phyloP scores from a whole-genome alignment of 1,284 basidiomycete genomes.

The Apiotrichum akiyoshidainum region DNA sequence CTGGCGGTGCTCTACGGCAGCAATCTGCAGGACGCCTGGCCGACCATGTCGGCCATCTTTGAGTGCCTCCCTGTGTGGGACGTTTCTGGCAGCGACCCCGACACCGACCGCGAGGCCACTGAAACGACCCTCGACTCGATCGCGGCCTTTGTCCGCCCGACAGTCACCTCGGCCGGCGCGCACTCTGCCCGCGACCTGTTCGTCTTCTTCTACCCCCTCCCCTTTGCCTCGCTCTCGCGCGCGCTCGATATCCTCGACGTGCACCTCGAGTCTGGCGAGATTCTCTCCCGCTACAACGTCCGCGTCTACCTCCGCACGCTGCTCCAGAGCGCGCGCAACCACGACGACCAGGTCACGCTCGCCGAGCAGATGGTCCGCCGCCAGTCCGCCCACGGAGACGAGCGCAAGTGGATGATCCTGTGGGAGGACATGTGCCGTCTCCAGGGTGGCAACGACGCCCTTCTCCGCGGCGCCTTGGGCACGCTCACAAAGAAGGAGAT shows the following conservation, averaged over 20 bases:
- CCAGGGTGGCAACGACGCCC: conserved; percentile 59
- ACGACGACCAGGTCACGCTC: conserved; percentile 70
- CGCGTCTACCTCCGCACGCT: conserved; percentile 78
- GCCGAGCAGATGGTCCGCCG: conserved; percentile 80
- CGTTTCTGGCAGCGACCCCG: conserved; percentile 57
- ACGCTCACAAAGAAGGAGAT: conserved; percentile 68
- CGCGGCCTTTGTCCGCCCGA: conserved; percentile 71
- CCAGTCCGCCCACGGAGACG: conserved; percentile 50
- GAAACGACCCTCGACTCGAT: conserved; percentile 76
- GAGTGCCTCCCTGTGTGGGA: conserved; percentile 92
- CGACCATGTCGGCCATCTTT: conserved; percentile 81
- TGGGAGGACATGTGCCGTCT: conserved; percentile 85
- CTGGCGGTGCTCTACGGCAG: conserved; percentile 86
- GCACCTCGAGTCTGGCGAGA: conserved; percentile 88
- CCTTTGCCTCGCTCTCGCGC: conserved; percentile 67
- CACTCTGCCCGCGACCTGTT: conserved; percentile 66
- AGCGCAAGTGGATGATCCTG: conserved; percentile 77
- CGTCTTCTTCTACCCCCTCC: conserved; percentile 75
- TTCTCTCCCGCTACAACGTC: conserved; percentile 78
- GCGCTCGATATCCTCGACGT: conserved; percentile 85
- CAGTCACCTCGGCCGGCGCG: conserved; percentile 59
- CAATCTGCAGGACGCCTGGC: conserved; percentile 66
- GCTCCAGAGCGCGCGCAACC: conserved; percentile 67
- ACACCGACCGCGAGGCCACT: conserved; percentile 63
- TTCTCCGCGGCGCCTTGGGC: conserved; percentile 70